Evolutionary conservation across 225 moss, liverwort and hornwort genomes (phyloP).

Genomic region (Antitrichia curtipendula): DNA sequence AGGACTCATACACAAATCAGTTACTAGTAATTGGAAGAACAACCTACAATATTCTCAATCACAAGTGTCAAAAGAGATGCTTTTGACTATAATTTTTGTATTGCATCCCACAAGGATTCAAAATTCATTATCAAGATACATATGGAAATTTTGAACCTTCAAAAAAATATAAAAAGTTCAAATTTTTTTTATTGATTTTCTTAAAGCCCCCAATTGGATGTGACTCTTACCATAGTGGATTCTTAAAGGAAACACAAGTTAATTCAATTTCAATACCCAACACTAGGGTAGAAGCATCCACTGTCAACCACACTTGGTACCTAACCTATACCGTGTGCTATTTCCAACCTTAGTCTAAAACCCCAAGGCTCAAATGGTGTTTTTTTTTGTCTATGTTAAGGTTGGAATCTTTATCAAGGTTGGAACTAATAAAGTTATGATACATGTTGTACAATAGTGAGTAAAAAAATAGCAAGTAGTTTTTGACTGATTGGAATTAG

Average conservation of each 20-base stretch:
- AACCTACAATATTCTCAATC: not conserved
- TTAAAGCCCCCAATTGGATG: accelerated
- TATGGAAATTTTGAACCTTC: accelerated
- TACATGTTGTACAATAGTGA: too few relatives aligned
- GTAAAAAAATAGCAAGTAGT: too few relatives aligned
- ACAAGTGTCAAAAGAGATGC: not conserved
- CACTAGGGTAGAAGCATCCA: too few relatives aligned
- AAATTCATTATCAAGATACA: not conserved
- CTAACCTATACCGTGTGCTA: too few relatives aligned
- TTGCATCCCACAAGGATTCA: not conserved
- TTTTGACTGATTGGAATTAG: too few relatives aligned
- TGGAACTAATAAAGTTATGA: too few relatives aligned
- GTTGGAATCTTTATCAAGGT: too few relatives aligned
- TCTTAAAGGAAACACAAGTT: not conserved
- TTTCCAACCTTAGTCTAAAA: too few relatives aligned
- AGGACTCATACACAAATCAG: not conserved
- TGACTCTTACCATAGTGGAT: not conserved
- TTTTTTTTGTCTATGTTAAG: too few relatives aligned
- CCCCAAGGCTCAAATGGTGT: too few relatives aligned
- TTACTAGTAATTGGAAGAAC: not conserved
- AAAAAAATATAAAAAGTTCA: not conserved
- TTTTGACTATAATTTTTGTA: not conserved
- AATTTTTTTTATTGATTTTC: too few relatives aligned
- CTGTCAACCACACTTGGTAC: too few relatives aligned
- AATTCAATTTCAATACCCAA: not conserved